Base-by-base conservation (phyloP, 257 asterid genomes). In the Avicennia marina region DNA sequence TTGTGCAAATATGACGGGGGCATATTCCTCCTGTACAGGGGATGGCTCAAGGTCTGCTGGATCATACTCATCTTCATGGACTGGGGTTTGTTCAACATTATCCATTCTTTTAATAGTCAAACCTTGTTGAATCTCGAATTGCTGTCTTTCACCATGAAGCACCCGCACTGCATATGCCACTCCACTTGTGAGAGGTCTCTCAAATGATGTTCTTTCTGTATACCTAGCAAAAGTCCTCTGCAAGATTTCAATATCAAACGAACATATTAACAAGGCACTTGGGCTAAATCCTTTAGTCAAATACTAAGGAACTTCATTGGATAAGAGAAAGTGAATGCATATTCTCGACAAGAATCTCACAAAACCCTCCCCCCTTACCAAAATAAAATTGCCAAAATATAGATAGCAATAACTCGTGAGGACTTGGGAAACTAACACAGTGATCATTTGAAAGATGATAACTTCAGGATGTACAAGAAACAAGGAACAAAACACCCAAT, bases 111-210 rank as follows among this genome's bases (percentile, higher is more conserved):
- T 93, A 59, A 93, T 89, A 24, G 81, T 78, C 97, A 97, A 93
- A 42, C 95, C 91, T 49, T 89, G 99, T 56, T 79, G 76, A 46
- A 64, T 72, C 82, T 93, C 99, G 58, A 93, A 93, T 38, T 75
- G 77, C 70, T 84, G 80, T 54, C 99, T 76, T 57, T 89, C 96
- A 34, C 77, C 60, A 40, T 84, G 87, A 47, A 86, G 97, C 67
- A 93, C 97, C 67, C 93, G 77, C 36, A 86, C 99, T 7, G 99
- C 97, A 55, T 89, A 93, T 40, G 99, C 99, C 62, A 93, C 99
- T 15, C 99, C 99, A 71, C 97, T 89, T 0, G 99, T 93, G 39
- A 93, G 90, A 24, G 99, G 99, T 53, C 99, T 86, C 84, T 93
- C 99, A 55, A 93, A 89, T 8, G 97, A 86, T 18, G 99, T 89